These are phyloP conservation scores for Brassica nigra DNA, from an alignment of 345 rosid species.

Conservation along the genomic window DNA sequence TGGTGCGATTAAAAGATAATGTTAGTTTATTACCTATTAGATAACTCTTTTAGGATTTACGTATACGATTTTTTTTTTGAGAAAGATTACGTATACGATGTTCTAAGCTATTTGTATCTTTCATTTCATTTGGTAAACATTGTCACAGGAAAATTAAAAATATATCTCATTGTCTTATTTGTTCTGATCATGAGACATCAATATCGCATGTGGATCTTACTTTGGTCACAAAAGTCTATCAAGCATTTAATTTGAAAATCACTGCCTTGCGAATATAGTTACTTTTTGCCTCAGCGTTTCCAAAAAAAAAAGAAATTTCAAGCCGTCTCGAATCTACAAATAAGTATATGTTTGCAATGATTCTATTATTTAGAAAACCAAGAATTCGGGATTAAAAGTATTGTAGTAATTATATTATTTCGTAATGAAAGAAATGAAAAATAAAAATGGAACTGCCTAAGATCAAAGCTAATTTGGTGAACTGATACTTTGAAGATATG, in stretches of 20 bases:
- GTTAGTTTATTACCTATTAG: neutral
- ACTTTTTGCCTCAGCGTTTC: neutral
- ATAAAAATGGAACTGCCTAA: slow-evolving; percentile 27
- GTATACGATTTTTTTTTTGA: no score
- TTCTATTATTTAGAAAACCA: neutral
- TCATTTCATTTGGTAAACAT: neutral
- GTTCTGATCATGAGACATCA: slow-evolving; percentile 18
- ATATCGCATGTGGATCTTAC: slow-evolving; percentile 16
- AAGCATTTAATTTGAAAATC: slow-evolving; percentile 25
- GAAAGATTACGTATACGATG: neutral
- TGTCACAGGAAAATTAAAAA: neutral
- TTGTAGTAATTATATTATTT: neutral
- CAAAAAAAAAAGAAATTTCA: neutral
- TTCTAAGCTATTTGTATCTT: neutral
- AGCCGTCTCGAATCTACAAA: neutral
- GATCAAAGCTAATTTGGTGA: slow-evolving; percentile 41
- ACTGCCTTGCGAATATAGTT: slow-evolving; percentile 13
- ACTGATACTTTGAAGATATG: slow-evolving; percentile 38
- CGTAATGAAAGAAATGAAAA: neutral
- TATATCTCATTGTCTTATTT: neutral
- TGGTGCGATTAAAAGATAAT: neutral
- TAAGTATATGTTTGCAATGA: neutral
- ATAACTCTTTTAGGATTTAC: neutral
- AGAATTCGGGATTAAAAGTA: neutral
- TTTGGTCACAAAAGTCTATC: slow-evolving; percentile 27